A percentile compares a stretch with the other conserved stretches of the same genome.
Conservation (phyloP, 805 yeast species). For the Brettanomyces anomalus region DNA sequence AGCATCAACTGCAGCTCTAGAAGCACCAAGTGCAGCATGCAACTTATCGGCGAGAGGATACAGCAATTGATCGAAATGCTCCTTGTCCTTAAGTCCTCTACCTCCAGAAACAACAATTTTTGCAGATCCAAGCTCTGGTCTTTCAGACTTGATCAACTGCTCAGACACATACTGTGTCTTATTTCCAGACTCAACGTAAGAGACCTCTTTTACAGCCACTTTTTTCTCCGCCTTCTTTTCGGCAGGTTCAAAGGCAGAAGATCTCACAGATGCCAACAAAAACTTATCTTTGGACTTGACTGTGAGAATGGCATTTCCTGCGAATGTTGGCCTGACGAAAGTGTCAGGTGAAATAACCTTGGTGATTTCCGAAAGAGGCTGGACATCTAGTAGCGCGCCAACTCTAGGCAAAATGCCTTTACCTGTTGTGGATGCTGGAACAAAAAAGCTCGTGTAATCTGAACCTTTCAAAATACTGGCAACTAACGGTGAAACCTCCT, state of each 20-base stretch:
- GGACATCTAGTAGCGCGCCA: conserved; percentile 76
- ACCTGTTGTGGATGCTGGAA: conserved; percentile 81
- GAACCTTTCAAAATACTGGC: conserved; percentile 31
- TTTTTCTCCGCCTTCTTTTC: conserved; percentile 24
- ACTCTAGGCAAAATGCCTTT: conserved; percentile 80
- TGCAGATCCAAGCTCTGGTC: conserved; percentile 90
- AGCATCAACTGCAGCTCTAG: conserved; percentile 96
- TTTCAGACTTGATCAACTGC: conserved; percentile 63
- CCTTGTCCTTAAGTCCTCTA: conserved; percentile 85
- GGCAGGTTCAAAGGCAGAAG: conserved; percentile 63
- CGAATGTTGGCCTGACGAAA: conserved; percentile 89
- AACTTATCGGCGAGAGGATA: conserved; percentile 78
- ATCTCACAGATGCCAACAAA: conserved; percentile 69
- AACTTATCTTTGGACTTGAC: conserved; percentile 60
- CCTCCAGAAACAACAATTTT: conserved; percentile 83
- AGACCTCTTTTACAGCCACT: conserved; percentile 41
- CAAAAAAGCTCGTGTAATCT: conserved; percentile 55
- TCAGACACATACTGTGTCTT: conserved; percentile 65
- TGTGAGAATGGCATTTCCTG: conserved; percentile 88
- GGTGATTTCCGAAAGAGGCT: conserved; percentile 79
- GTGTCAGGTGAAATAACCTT: conserved; percentile 58
- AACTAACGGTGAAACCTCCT: conserved; percentile 64
- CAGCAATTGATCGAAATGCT: conserved; percentile 67
- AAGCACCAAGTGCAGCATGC: conserved; percentile 93
- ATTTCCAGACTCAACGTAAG: conserved; percentile 27